Conservation (phyloP, 768 basidiomycete species). For the Rhizopogon vinicolor region DNA sequence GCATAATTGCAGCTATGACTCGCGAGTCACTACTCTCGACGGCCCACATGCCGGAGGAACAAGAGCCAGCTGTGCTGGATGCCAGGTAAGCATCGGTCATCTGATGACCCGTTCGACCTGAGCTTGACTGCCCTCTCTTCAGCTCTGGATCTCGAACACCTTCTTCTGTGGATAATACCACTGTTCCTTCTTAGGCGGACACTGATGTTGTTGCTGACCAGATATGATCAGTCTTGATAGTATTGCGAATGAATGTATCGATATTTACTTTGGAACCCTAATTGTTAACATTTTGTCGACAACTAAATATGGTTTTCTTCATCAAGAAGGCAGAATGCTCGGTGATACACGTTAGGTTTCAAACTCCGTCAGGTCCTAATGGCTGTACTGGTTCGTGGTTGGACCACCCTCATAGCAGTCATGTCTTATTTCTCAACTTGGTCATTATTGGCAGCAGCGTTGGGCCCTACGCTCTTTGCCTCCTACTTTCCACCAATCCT, state of each 20-base stretch:
- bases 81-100: not conserved
- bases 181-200: not conserved
- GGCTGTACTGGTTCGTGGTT: no score
- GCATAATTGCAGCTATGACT: not conserved
- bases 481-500: slow-evolving; percentile 41
- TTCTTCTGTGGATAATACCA: not conserved
- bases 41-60: not conserved
- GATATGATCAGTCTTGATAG: not conserved
- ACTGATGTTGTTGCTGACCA: not conserved
- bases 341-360: no score
- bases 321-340: no score
- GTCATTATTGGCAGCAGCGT: slow-evolving; percentile 33
- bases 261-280: not conserved
- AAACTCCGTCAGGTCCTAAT: no score
- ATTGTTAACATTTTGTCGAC: no score
- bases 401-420: slow-evolving; percentile 1
- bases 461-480: slow-evolving; percentile 32
- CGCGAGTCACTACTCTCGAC: not conserved
- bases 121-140: not conserved
- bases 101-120: not conserved
- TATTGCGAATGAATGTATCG: not conserved
- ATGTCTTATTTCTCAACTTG: slow-evolving; percentile 31
- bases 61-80: no score
- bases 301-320: no score
- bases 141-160: not conserved